Base-by-base conservation (phyloP, 2,329 filamentous ascomycete genomes). In the Colletotrichum karsti region DNA sequence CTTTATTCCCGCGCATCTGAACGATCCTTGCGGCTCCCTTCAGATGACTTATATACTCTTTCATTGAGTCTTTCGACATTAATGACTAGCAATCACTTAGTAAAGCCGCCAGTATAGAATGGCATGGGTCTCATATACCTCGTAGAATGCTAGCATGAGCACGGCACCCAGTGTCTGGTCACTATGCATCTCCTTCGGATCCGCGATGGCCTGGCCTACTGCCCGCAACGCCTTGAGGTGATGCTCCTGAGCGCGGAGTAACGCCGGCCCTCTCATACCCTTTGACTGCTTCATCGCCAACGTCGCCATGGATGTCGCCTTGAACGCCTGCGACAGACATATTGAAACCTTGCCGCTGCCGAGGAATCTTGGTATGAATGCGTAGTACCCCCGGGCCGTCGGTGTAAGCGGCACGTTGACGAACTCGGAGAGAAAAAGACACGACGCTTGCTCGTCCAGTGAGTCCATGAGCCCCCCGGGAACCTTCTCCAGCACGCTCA, bases 11-110 rank as follows among this genome's bases (percentile, higher is more conserved):
- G 1, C 71, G 65, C 42, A 73, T 66, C 56, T 67, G 65, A 7
- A 73, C 67, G 13, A 73, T 66, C 24, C 63, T 71, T 20, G 71
- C 71, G 2, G 71, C 71, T 24, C 71, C 71, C 39, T 73, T 73
- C n/a, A 73, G 22, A 33, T 73, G 71, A 22, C 60, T 71, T 9
- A 72, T 58, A n/a, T 73, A 72, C n/a, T 72, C 70, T 9, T 65
- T 67, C 18, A 73, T 65, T 3, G 70, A 68, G 35, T 72, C 70
- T 22, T 66, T 66, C 5, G 70, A 67, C 20, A 70, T 66, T n/a
- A 69, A 62, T 7, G 70, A 30, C 30, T 71, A 44, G 42, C 42
- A 7, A 3, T 2, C 12, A 3, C 12, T 56, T 4, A 41, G n/a
- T 28, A 15, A 53, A 22, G 28, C 1, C 15, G 13, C n/a, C 1